phyloP scores from a whole-genome alignment of 108 stramenopile species.

The Cyclotella sp. region DNA sequence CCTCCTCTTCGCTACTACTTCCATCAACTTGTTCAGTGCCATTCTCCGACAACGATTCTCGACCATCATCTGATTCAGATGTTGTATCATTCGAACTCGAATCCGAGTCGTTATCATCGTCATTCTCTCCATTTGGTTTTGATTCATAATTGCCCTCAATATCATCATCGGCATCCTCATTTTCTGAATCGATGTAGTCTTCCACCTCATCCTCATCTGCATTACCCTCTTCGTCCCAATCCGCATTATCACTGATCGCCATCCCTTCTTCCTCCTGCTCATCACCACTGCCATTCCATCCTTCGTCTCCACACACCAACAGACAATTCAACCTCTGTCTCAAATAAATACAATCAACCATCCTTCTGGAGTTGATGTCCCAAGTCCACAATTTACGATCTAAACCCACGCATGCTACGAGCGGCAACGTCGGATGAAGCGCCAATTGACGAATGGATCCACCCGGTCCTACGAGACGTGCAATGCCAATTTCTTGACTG shows the following conservation, averaged over 20 bases:
- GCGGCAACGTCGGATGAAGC: conserved; percentile 65
- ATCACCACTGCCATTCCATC: conserved; percentile 14
- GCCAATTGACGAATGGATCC: conserved; percentile 76
- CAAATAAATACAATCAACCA: conserved; percentile 81
- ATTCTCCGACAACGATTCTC: not conserved
- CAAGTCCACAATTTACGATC: conserved; percentile 88
- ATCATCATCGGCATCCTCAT: conserved; percentile 35
- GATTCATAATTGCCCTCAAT: conserved; percentile 13
- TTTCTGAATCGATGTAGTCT: conserved; percentile 47
- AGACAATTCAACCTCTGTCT: conserved; percentile 87
- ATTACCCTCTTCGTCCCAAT: conserved; percentile 8
- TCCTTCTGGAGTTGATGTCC: conserved; percentile 57
- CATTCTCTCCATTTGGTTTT: not conserved
- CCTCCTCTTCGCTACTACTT: not conserved
- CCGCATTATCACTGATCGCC: conserved; percentile 38
- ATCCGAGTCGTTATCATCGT: not conserved
- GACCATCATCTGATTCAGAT: not conserved
- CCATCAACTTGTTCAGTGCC: not conserved
- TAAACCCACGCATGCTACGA: conserved; percentile 77
- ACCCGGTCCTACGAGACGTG: conserved; percentile 76
- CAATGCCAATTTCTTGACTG: conserved; percentile 39
- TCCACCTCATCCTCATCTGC: conserved; percentile 39
- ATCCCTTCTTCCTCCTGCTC: conserved; percentile 18
- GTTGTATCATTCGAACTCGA: not conserved
- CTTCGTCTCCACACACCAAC: conserved; percentile 64